Evolutionary conservation across 495 filamentous ascomycete species (phyloP).

Genomic region (Tuber umbilicatum): DNA sequence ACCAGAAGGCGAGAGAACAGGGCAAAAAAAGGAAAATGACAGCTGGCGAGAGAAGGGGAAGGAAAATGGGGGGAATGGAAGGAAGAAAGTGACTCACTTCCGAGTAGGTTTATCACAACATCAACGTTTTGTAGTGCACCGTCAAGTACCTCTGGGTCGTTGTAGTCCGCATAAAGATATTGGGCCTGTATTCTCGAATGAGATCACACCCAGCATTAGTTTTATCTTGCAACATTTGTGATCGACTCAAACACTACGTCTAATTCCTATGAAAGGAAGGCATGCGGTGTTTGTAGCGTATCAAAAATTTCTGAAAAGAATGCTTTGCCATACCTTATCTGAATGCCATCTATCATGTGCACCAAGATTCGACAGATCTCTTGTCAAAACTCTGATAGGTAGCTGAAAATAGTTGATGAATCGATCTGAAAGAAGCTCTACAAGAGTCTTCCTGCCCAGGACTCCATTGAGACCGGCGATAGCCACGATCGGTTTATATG

Average conservation of each 20-base stretch:
- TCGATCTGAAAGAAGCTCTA: constrained; percentile 28
- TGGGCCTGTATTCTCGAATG: constrained; percentile 12
- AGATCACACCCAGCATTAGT: constrained; percentile 10
- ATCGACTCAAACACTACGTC: background rate
- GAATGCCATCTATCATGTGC: too few relatives aligned
- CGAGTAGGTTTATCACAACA: constrained; percentile 34
- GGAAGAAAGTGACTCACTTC: constrained; percentile 21
- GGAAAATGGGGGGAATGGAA: constrained; percentile 1
- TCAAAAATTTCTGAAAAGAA: background rate
- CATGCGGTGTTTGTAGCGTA: background rate
- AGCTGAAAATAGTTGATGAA: constrained; percentile 27
- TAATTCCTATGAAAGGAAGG: background rate
- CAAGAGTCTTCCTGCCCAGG: constrained; percentile 26
- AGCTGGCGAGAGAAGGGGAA: constrained; percentile 8
- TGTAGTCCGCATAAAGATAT: constrained; percentile 31
- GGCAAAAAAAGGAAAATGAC: constrained; percentile 9
- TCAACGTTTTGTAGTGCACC: constrained; percentile 26
- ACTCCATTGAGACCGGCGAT: constrained; percentile 30
- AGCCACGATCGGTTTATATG: constrained; percentile 28
- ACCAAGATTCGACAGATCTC: constrained; percentile 15
- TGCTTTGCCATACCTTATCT: constrained; percentile 16
- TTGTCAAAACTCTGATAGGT: constrained; percentile 34
- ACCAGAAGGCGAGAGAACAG: background rate
- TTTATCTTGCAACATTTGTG: background rate
- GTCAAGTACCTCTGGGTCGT: constrained; percentile 23